These are phyloP conservation scores for Mucor velutinosus DNA, from an alignment of 371 early-diverging fungal species.

Conservation along the genomic window DNA sequence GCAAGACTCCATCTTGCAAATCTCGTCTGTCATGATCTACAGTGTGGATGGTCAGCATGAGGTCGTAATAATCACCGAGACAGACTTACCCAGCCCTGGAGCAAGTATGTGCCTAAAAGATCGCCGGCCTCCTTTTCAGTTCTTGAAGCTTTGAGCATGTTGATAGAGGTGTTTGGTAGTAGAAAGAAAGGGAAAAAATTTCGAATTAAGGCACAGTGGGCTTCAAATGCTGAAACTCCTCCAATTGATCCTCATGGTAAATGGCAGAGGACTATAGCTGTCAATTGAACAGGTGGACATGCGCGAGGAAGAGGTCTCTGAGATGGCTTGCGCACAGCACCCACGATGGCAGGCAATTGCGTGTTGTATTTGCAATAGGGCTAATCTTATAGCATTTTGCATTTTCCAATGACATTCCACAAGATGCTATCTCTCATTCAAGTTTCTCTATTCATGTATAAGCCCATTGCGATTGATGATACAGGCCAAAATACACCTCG, in stretches of 20 bases:
- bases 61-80: background rate
- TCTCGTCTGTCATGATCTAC: slow-evolving; percentile 56
- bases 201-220: background rate
- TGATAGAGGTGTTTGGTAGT: background rate
- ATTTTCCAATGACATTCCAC: no score
- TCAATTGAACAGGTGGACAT: no score
- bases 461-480: no score
- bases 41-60: background rate
- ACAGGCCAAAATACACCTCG: no score
- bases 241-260: background rate
- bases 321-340: no score
- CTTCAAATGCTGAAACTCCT: background rate
- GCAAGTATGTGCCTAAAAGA: slow-evolving; percentile 39
- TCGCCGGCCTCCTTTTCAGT: slow-evolving; percentile 21
- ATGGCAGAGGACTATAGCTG: no score
- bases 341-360: no score
- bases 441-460: no score
- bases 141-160: slow-evolving; percentile 16
- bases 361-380: no score
- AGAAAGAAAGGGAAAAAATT: background rate
- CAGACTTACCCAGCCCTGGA: slow-evolving; percentile 52
- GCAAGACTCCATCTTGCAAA: slow-evolving; percentile 44
- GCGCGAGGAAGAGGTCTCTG: no score
- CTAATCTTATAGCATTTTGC: no score
- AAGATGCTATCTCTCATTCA: no score